These are phyloP conservation scores for Phylloporus sp. DNA, from an alignment of 768 basidiomycete species.

Conservation along the genomic window DNA sequence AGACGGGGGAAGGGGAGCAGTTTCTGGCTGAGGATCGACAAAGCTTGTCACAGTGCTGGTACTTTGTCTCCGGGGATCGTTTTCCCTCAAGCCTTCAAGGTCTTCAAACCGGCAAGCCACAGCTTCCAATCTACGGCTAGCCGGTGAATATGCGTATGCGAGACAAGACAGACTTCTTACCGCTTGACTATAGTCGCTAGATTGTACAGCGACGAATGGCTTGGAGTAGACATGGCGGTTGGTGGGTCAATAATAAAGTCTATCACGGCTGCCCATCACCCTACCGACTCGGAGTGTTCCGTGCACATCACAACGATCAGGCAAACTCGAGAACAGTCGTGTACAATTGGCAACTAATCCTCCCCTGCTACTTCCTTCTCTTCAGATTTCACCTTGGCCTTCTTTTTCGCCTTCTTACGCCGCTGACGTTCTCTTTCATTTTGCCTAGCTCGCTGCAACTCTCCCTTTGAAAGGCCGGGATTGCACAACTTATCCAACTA, in stretches of 20 bases:
- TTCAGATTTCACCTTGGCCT: slow-evolving; percentile 34
- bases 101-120: slow-evolving; percentile 94
- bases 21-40: slow-evolving; percentile 22
- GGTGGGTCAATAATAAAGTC: no score
- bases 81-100: slow-evolving; percentile 56
- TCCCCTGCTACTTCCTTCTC: slow-evolving; percentile 8
- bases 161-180: slow-evolving; percentile 34
- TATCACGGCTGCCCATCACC: no score
- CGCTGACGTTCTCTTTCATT: slow-evolving; percentile 70
- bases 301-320: slow-evolving; percentile 2
- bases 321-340: neutral
- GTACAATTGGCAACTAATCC: slow-evolving; percentile 7
- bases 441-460: slow-evolving; percentile 65
- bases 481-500: slow-evolving; percentile 71
- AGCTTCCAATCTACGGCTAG: slow-evolving; percentile 70
- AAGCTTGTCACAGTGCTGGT: slow-evolving; percentile 29
- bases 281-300: slow-evolving; percentile 21
- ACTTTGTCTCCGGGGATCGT: slow-evolving; percentile 25
- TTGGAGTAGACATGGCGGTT: slow-evolving; percentile 31
- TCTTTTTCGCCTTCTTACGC: slow-evolving; percentile 76
- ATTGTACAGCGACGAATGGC: slow-evolving; percentile 54
- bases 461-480: slow-evolving; percentile 71
- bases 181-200: slow-evolving; percentile 81
- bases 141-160: slow-evolving; percentile 1
- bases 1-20: slow-evolving; percentile 29